Conservation (phyloP, 768 basidiomycete species). For the Dioszegia hungarica region DNA sequence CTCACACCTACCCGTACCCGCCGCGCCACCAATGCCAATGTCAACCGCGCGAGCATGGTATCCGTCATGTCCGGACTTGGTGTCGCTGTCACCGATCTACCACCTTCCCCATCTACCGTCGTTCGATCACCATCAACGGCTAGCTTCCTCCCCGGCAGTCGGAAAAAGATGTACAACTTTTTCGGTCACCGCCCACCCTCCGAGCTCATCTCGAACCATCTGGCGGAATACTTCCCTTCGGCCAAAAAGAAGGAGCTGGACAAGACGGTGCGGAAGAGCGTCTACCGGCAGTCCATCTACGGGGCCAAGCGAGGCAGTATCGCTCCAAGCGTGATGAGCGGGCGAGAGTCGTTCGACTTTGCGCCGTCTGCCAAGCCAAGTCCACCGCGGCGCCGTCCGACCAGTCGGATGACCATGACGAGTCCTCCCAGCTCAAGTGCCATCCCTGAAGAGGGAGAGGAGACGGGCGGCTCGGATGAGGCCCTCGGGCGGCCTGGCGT, state of each 20-base stretch:
- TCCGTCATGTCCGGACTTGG: conserved; percentile 92
- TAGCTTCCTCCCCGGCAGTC: conserved; percentile 42
- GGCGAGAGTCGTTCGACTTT: conserved; percentile 7
- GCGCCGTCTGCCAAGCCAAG: conserved; percentile 7
- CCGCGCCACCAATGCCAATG: conserved; percentile 52
- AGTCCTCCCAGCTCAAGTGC: conserved; percentile 31
- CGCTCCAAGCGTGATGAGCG: conserved; percentile 16
- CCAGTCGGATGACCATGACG: conserved; percentile 15
- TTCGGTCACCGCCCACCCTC: conserved; percentile 96
- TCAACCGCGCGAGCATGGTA: conserved; percentile 89
- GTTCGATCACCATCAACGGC: conserved; percentile 44
- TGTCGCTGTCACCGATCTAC: conserved; percentile 67
- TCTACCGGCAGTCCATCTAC: conserved; percentile 58
- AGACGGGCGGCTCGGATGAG: not conserved
- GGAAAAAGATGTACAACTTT: conserved; percentile 63
- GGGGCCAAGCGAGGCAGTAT: conserved; percentile 22
- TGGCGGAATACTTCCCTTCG: conserved; percentile 91
- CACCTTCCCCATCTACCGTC: conserved; percentile 53
- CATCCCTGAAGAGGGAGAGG: conserved; percentile 41
- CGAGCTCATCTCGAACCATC: conserved; percentile 90
- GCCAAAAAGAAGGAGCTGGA: conserved; percentile 86
- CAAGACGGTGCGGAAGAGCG: conserved; percentile 82
- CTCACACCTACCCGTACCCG: conserved; percentile 12
- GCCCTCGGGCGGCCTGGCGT: conserved; percentile 1
- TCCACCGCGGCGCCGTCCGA: conserved; percentile 23